phyloP scores from a whole-genome alignment of 2,329 filamentous ascomycete genomes.

The Trichoderma sp. region DNA sequence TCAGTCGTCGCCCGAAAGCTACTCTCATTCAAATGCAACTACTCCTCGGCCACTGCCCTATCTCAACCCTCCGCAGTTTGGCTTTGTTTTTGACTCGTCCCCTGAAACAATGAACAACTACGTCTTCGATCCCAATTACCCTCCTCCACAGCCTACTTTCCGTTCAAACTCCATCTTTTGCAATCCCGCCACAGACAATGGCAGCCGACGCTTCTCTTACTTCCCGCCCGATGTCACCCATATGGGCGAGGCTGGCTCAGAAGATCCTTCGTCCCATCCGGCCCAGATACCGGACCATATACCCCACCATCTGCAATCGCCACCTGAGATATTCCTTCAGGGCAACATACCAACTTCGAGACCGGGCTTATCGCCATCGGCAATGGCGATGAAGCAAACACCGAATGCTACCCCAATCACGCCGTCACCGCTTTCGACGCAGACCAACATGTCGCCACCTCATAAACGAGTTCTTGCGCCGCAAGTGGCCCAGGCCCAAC shows the following conservation, averaged over 20 bases:
- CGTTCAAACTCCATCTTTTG: constrained; percentile 69
- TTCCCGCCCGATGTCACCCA: constrained; percentile 61
- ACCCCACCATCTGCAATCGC: constrained; percentile 47
- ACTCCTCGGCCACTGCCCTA: constrained; percentile 47
- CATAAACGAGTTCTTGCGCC: constrained; percentile 34
- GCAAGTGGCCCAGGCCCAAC: constrained; percentile 23
- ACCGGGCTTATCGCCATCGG: constrained; percentile 46
- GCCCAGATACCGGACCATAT: constrained; percentile 39
- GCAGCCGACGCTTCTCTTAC: constrained; percentile 64
- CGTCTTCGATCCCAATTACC: constrained; percentile 48
- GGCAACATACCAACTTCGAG: constrained; percentile 39
- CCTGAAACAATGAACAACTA: constrained; percentile 57
- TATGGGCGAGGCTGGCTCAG: constrained; percentile 39
- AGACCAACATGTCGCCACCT: constrained; percentile 42
- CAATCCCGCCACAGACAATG: constrained; percentile 58
- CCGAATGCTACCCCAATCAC: constrained; percentile 39
- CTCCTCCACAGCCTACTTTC: constrained; percentile 58
- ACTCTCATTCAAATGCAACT: constrained; percentile 35
- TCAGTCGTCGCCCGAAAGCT: constrained; percentile 41
- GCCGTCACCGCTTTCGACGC: constrained; percentile 35
- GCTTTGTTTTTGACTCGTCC: constrained; percentile 60
- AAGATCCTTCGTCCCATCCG: constrained; percentile 43
- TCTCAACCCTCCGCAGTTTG: constrained; percentile 58
- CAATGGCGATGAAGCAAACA: constrained; percentile 40
- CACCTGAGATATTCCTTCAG: constrained; percentile 48